These are phyloP conservation scores for Fraxinus latifolia DNA, from an alignment of 305 asterid species.

Conservation along the genomic window DNA sequence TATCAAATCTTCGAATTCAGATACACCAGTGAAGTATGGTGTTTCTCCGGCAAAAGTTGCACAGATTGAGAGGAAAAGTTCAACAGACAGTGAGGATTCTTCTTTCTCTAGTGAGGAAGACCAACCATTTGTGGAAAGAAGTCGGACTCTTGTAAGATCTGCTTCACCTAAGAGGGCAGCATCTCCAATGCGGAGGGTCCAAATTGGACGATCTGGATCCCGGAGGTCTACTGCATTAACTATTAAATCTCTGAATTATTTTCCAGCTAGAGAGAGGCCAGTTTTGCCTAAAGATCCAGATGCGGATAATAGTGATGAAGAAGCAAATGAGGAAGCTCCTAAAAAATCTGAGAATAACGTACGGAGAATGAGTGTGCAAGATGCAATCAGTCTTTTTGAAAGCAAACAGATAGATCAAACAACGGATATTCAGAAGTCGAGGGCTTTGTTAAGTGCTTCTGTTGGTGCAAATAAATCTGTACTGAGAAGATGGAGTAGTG, in stretches of 20 bases:
- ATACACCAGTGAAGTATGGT: slow-evolving; percentile 53
- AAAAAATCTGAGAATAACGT: slow-evolving; percentile 52
- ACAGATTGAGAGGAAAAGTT: slow-evolving; percentile 71
- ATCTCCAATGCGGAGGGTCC: slow-evolving; percentile 97
- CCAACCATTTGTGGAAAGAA: slow-evolving; percentile 59
- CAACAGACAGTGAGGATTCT: slow-evolving; percentile 62
- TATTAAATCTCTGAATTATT: slow-evolving; percentile 66
- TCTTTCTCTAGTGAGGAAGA: slow-evolving; percentile 82
- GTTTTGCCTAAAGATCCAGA: slow-evolving; percentile 44
- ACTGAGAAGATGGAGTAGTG: slow-evolving; percentile 94
- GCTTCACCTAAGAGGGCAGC: slow-evolving; percentile 94
- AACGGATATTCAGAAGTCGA: slow-evolving; percentile 54
- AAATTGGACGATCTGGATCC: slow-evolving; percentile 87
- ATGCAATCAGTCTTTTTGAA: slow-evolving; percentile 87
- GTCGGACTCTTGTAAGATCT: slow-evolving; percentile 64
- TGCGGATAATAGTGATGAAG: slow-evolving; percentile 54
- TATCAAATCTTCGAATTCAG: slow-evolving; percentile 33
- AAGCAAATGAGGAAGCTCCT: slow-evolving; percentile 46
- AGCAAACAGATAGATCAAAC: slow-evolving; percentile 77
- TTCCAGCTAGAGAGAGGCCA: slow-evolving; percentile 66
- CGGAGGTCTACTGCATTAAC: slow-evolving; percentile 87
- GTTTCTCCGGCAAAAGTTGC: slow-evolving; percentile 93
- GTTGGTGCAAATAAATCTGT: slow-evolving; percentile 69
- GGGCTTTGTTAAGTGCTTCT: slow-evolving; percentile 43
- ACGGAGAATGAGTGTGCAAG: slow-evolving; percentile 85